phyloP scores from a whole-genome alignment of 2,329 filamentous ascomycete genomes.

The Colletotrichum chrysophilum region DNA sequence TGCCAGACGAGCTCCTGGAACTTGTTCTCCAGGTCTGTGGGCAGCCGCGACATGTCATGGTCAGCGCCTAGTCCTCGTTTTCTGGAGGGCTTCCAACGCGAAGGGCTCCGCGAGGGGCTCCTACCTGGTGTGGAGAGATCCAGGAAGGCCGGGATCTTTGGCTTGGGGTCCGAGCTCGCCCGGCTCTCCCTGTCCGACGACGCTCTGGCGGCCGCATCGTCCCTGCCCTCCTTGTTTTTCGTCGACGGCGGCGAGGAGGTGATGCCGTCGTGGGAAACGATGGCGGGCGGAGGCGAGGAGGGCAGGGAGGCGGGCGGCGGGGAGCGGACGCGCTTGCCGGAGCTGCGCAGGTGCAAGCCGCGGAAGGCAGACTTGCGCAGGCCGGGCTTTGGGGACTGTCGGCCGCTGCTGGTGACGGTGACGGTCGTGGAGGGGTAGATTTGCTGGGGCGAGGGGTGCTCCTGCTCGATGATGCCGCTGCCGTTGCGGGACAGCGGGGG shows the following conservation, averaged over 20 bases:
- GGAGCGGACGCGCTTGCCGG: conserved; percentile 54
- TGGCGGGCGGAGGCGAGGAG: conserved; percentile 25
- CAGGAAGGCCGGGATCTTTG: conserved; percentile 44
- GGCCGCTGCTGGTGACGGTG: conserved; percentile 1
- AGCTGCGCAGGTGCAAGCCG: conserved; percentile 47
- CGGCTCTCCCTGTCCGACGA: neutral
- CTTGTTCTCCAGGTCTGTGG: conserved; percentile 32
- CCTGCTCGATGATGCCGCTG: conserved; percentile 27
- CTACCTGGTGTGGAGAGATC: conserved; percentile 40
- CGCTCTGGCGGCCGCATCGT: neutral
- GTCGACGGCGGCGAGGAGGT: conserved; percentile 21
- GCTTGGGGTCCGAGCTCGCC: conserved; percentile 2
- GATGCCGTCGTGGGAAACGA: conserved; percentile 42
- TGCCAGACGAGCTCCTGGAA: conserved; percentile 60
- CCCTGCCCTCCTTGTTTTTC: conserved; percentile 1
- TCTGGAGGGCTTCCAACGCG: neutral
- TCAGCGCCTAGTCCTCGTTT: conserved; percentile 13
- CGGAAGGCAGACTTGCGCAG: conserved; percentile 46
- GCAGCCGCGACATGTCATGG: neutral
- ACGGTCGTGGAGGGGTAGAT: conserved; percentile 23
- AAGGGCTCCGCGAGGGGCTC: conserved; percentile 8
- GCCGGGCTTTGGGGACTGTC: conserved; percentile 24
- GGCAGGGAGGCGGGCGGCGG: conserved; percentile 33
- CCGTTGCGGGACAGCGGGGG: conserved; percentile 10
- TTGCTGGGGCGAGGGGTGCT: conserved; percentile 25